A percentile compares a stretch with the other conserved stretches of the same genome.
phyloP scores from a whole-genome alignment of 2,329 filamentous ascomycete species.

The Fusarium tjaetaba region DNA sequence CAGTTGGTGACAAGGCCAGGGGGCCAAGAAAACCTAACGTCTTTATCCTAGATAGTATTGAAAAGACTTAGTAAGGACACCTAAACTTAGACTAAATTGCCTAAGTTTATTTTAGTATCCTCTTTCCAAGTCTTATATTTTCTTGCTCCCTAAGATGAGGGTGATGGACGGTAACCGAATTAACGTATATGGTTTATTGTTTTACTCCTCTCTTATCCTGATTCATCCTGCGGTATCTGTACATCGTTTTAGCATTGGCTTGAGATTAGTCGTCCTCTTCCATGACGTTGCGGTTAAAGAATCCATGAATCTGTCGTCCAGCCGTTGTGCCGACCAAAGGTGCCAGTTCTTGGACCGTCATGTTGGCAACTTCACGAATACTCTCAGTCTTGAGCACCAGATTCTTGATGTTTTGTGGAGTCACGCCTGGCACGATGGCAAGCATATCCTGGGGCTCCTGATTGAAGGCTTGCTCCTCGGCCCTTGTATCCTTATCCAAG shows the following conservation, averaged over 20 bases:
- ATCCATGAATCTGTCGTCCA: conserved; percentile 78
- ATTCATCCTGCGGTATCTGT: background rate
- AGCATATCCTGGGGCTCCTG: conserved; percentile 92
- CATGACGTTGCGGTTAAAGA: conserved; percentile 77
- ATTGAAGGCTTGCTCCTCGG: conserved; percentile 79
- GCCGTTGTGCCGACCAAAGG: conserved; percentile 81
- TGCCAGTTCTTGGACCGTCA: conserved; percentile 77
- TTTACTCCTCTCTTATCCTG: too few species aligned
- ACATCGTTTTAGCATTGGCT: background rate
- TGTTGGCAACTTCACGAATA: conserved; percentile 85
- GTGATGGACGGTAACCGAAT: background rate
- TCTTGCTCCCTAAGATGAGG: background rate
- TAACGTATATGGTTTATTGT: background rate
- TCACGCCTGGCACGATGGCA: conserved; percentile 83
- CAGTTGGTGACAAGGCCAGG: too few species aligned
- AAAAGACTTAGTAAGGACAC: background rate
- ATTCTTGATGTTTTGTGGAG: conserved; percentile 77
- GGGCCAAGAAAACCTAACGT: too few species aligned
- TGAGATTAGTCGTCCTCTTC: conserved; percentile 53
- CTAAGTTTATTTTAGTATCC: background rate
- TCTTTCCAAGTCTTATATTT: background rate
- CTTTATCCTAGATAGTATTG: background rate
- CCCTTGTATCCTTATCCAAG: conserved; percentile 65
- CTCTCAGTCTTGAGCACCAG: conserved; percentile 79
- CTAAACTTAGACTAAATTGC: too few species aligned